Evolutionary conservation across 257 asterid genomes (phyloP).

Genomic region (Solanum ossicruentum): DNA sequence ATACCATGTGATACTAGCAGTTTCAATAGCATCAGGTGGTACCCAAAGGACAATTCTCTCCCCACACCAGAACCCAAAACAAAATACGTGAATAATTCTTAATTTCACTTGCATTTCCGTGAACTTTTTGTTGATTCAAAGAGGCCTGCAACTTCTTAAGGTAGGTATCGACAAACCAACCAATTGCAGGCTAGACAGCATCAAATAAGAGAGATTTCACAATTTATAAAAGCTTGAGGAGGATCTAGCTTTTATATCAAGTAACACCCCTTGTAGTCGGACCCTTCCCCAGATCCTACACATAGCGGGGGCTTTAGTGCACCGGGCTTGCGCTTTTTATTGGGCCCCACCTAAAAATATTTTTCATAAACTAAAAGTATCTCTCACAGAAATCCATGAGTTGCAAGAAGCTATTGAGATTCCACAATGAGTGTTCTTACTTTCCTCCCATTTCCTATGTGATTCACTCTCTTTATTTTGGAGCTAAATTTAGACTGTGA

Average conservation of each 20-base stretch:
- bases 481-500: neutral
- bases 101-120: neutral
- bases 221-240: neutral
- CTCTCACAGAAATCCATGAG: neutral
- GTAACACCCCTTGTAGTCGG: neutral
- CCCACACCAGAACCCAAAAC: neutral
- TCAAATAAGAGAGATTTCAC: neutral
- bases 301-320: no score
- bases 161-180: neutral
- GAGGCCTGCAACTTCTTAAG: neutral
- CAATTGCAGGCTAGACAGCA: neutral
- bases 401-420: neutral
- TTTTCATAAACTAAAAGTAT: neutral
- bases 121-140: neutral
- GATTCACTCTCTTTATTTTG: neutral
- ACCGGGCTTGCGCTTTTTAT: no score
- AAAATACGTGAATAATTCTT: neutral
- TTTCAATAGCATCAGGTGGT: neutral
- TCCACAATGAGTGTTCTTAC: neutral
- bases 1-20: neutral
- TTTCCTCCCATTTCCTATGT: neutral
- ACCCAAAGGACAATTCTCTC: neutral
- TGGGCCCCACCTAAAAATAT: neutral
- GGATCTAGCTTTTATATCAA: neutral
- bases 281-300: no score